Evolutionary conservation across 345 rosid species (phyloP), one percentile per base, ranked within the genome.

Genomic region (Rhodomyrtus tomentosa): DNA sequence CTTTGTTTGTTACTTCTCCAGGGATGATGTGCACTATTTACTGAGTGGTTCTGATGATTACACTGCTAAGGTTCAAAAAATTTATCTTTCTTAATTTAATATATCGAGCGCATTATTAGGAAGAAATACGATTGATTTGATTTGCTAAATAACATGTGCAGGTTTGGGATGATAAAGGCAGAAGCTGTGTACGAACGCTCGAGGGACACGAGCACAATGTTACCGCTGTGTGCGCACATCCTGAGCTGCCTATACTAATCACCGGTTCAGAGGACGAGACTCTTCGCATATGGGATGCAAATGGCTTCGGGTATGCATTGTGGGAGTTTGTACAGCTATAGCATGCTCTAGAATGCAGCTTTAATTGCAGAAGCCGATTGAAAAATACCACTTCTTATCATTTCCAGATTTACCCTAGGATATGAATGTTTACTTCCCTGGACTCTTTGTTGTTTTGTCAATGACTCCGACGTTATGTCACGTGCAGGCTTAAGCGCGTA

Each of bases 21-120:
- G 51, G 50, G 84, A 22, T 55, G 85, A 59, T 13, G 83, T 81
- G 25, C 83, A 48, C 9, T 74, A 81, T 83, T 76, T 90, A 22
- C 27, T 88, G 13, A 89, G 87, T 36, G 92, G 91, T 29, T 89
- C 89, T 32, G 90, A 90, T 82, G 91, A 90, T 82, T 68, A 50
- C 79, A 85, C 88, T 54, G n/a, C 38, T 55, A 82, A 58, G 84
- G 53, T 80, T 42, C 1, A 10, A 15, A 18, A 49, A 45, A 22
- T 56, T 27, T 58, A 14, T 27, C 2, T 7, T 1, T n/a, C 72
- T 27, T 58, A 58, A 58, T 58, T 27, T 58, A 58, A 13, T 27
- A 13, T 3, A 13, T 2, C 2, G 8, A n/a, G 38, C 27, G 20
- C 18, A 27, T 58, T 13, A 58, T 0, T 13, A n/a, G 36, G 3